Conservation (phyloP, 768 basidiomycete genomes). For the Serendipita sp. region DNA sequence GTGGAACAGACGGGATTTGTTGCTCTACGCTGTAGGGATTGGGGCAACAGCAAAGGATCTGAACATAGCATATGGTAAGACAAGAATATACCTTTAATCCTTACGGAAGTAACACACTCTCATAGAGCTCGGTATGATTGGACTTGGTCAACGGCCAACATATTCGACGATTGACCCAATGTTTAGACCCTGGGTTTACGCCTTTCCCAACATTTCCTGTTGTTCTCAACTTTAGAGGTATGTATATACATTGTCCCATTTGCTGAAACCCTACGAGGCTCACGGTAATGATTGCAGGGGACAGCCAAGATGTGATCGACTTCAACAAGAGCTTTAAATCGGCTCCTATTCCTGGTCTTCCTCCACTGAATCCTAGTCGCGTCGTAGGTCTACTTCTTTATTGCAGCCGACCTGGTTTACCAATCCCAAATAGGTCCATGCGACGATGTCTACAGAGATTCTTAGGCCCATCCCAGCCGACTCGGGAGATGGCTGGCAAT, state of each 20-base stretch:
- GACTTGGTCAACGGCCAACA: neutral
- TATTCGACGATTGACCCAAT: neutral
- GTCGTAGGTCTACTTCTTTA: slow-evolving; percentile 29
- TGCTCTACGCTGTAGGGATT: slow-evolving; percentile 64
- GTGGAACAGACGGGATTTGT: slow-evolving; percentile 73
- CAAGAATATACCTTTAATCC: neutral
- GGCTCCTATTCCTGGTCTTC: slow-evolving; percentile 42
- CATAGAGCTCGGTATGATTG: slow-evolving; percentile 18
- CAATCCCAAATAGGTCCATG: slow-evolving; percentile 44
- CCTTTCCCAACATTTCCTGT: slow-evolving; percentile 79
- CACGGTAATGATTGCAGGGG: slow-evolving; percentile 21
- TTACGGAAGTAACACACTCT: neutral
- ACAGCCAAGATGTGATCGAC: slow-evolving; percentile 46
- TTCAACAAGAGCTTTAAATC: slow-evolving; percentile 36
- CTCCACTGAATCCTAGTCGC: slow-evolving; percentile 50
- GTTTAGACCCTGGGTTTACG: slow-evolving; percentile 45
- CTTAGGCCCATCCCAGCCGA: slow-evolving; percentile 59
- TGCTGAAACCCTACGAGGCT: neutral
- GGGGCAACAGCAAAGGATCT: slow-evolving; percentile 66
- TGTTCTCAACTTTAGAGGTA: slow-evolving; percentile 55
- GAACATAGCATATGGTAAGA: slow-evolving; percentile 51
- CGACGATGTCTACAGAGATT: slow-evolving; percentile 61
- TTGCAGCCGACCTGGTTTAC: neutral
- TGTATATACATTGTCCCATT: neutral
- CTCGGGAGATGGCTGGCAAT: slow-evolving; percentile 66